Evolutionary conservation across 352 stramenopile species (phyloP).

Genomic region (Phytophthora chlamydospora): DNA sequence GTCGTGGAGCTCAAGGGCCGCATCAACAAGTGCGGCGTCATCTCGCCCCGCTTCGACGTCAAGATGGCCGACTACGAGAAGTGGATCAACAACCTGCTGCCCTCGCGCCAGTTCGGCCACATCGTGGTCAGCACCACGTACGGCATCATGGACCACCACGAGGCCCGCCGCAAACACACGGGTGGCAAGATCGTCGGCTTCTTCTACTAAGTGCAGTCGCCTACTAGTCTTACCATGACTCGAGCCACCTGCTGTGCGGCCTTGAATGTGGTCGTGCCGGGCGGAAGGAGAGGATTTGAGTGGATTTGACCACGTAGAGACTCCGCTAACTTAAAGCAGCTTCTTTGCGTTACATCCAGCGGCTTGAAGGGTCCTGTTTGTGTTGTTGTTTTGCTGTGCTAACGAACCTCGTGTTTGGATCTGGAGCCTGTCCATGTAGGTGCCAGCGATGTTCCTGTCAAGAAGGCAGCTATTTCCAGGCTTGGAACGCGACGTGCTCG

Average conservation of each 20-base stretch:
- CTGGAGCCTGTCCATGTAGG: too few species aligned
- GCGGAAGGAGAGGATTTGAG: slow-evolving; percentile 39
- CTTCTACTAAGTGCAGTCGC: slow-evolving; percentile 95
- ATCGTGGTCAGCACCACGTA: slow-evolving; percentile 93
- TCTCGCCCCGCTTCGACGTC: slow-evolving; percentile 99
- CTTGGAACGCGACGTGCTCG: neutral
- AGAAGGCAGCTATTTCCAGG: neutral
- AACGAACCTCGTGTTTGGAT: too few species aligned
- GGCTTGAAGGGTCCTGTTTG: neutral
- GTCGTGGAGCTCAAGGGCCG: slow-evolving; percentile 97
- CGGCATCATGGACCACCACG: slow-evolving; percentile 93
- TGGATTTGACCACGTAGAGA: slow-evolving; percentile 33
- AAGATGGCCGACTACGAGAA: slow-evolving; percentile 98
- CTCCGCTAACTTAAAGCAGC: slow-evolving; percentile 32
- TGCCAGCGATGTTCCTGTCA: neutral
- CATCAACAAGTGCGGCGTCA: slow-evolving; percentile 99
- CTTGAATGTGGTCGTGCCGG: slow-evolving; percentile 13
- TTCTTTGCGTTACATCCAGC: slow-evolving; percentile 27
- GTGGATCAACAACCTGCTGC: slow-evolving; percentile 99
- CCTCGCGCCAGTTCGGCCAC: slow-evolving; percentile 99
- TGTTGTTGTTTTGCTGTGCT: neutral
- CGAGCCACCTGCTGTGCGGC: slow-evolving; percentile 25
- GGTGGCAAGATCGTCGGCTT: slow-evolving; percentile 99
- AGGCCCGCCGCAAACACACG: slow-evolving; percentile 99
- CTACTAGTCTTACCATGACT: slow-evolving; percentile 13